A percentile compares a stretch with the other conserved stretches of the same genome.
These are phyloP conservation scores for Colletotrichum horii DNA, from an alignment of 2,329 filamentous ascomycete genomes.

Conservation along the genomic window DNA sequence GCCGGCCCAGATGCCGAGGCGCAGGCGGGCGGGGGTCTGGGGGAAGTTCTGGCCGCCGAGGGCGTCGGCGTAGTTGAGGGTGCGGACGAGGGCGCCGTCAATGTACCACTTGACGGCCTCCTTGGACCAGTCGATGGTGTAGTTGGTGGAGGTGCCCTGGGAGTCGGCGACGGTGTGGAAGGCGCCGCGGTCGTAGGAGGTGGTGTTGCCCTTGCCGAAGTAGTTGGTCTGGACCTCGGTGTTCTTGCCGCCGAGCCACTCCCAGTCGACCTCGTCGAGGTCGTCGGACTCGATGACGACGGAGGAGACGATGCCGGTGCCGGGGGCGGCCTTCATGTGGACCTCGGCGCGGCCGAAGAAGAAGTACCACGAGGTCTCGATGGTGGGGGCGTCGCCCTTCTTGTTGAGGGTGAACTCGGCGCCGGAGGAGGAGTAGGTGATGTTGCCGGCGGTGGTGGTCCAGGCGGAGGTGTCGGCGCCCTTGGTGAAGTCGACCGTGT, in stretches of 20 bases:
- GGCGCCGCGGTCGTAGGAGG: constrained; percentile 66
- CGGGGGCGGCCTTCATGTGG: constrained; percentile 45
- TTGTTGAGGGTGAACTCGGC: constrained; percentile 60
- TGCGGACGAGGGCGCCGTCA: constrained; percentile 59
- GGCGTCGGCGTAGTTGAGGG: constrained; percentile 51
- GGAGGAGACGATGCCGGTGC: constrained; percentile 74
- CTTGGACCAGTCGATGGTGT: constrained; percentile 62
- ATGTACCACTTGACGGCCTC: constrained; percentile 58
- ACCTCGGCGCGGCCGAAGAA: constrained; percentile 82
- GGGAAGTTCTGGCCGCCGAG: constrained; percentile 58
- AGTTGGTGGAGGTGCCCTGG: constrained; percentile 50
- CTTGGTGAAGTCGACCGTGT: constrained; percentile 67
- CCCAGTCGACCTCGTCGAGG: constrained; percentile 85
- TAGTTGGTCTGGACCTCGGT: constrained; percentile 84
- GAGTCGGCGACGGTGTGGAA: constrained; percentile 55
- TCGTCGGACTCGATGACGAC: constrained; percentile 77
- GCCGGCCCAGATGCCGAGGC: constrained; percentile 50
- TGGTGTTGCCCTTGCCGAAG: constrained; percentile 74
- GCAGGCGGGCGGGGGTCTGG: constrained; percentile 61
- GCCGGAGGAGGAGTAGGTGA: constrained; percentile 32
- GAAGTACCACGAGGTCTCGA: constrained; percentile 77
- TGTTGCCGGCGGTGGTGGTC: constrained; percentile 27
- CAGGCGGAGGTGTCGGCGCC: constrained; percentile 54
- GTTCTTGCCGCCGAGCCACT: constrained; percentile 75
- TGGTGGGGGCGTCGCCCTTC: constrained; percentile 62